Percentiles rank a stretch among this genome's conserved stretches.
Evolutionary conservation across 1,284 basidiomycete genomes (phyloP).

Genomic region (Pisolithus thermaeus): DNA sequence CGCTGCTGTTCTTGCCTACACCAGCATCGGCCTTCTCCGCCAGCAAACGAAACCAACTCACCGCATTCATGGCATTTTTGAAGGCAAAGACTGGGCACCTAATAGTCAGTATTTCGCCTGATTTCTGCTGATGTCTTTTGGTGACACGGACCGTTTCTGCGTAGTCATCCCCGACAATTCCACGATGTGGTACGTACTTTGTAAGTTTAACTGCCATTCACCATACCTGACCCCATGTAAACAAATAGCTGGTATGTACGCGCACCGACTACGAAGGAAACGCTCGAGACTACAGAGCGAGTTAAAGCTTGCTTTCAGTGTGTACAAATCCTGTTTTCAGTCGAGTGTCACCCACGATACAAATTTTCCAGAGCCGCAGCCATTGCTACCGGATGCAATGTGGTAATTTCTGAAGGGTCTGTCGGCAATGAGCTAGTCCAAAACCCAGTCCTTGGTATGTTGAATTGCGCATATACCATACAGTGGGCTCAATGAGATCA

Average conservation of each 20-base stretch:
- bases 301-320: conserved; percentile 72
- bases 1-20: conserved; percentile 70
- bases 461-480: neutral
- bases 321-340: conserved; percentile 14
- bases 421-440: conserved; percentile 58
- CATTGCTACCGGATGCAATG: conserved; percentile 60
- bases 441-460: conserved; percentile 51
- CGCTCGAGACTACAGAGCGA: conserved; percentile 48
- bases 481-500: neutral
- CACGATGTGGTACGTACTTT: conserved; percentile 45
- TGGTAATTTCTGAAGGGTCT: conserved; percentile 38
- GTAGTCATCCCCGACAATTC: conserved; percentile 77
- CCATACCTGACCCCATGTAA: neutral
- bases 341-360: neutral
- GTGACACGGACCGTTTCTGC: neutral
- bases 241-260: conserved; percentile 58
- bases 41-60: conserved; percentile 64
- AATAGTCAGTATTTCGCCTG: conserved; percentile 39
- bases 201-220: neutral
- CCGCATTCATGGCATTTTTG: conserved; percentile 64
- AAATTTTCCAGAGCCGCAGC: conserved; percentile 10
- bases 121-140: neutral
- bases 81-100: conserved; percentile 55
- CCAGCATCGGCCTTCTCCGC: conserved; percentile 61
- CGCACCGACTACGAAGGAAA: conserved; percentile 59